These are phyloP conservation scores for Zanthoxylum bungeanum DNA, from an alignment of 345 rosid species.

Conservation along the genomic window DNA sequence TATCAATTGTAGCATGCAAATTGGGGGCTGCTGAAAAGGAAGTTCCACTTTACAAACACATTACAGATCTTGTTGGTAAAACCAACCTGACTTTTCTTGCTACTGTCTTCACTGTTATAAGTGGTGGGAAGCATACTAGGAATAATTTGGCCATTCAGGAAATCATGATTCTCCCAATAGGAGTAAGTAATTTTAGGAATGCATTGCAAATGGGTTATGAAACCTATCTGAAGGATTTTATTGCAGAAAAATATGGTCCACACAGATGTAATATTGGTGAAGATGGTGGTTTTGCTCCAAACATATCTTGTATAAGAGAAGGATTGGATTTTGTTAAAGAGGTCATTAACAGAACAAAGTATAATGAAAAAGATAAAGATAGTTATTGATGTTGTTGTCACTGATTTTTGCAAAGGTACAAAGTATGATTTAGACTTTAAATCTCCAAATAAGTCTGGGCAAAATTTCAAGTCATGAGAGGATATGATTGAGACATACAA, in stretches of 20 bases:
- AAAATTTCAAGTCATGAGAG: slow-evolving; percentile 88
- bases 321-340: slow-evolving; percentile 90
- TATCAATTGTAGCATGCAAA: too few species aligned
- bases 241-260: slow-evolving; percentile 71
- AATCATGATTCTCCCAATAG: slow-evolving; percentile 85
- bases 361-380: slow-evolving; percentile 81
- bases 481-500: slow-evolving; percentile 92
- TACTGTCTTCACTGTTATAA: slow-evolving; percentile 90
- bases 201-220: slow-evolving; percentile 97
- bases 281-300: slow-evolving; percentile 95
- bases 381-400: slow-evolving; percentile 85
- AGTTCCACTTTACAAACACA: slow-evolving; percentile 89
- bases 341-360: slow-evolving; percentile 87
- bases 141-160: slow-evolving; percentile 85
- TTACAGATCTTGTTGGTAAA: slow-evolving; percentile 81
- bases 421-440: slow-evolving; percentile 89
- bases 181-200: slow-evolving; percentile 88
- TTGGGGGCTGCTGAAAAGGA: too few species aligned
- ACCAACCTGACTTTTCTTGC: slow-evolving; percentile 68
- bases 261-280: slow-evolving; percentile 86
- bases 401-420: slow-evolving; percentile 84
- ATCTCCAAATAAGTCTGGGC: slow-evolving; percentile 63
- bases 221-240: slow-evolving; percentile 82
- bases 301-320: slow-evolving; percentile 83
- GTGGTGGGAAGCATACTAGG: slow-evolving; percentile 91